A percentile compares a stretch with the other conserved stretches of the same genome.
phyloP scores from a whole-genome alignment of 1,139 yeast species.

The Entelexis sorbosivorans region DNA sequence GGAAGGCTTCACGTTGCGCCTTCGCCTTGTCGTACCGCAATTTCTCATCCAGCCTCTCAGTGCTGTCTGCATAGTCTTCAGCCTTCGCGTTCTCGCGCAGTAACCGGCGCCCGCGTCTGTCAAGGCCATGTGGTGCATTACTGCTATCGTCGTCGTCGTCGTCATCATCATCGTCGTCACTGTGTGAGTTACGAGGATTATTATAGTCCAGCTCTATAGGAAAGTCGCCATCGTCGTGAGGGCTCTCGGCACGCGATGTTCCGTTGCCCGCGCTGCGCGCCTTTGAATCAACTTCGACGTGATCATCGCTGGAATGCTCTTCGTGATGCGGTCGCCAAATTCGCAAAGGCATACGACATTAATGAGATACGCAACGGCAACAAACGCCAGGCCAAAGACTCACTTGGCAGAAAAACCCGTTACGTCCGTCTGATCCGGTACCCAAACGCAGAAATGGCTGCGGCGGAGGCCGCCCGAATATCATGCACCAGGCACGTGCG shows the following conservation, averaged over 20 bases:
- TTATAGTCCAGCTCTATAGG: background rate
- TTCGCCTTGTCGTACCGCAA: background rate
- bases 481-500: too few relatives aligned
- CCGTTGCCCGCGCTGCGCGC: too few relatives aligned
- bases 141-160: background rate
- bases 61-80: background rate
- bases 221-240: too few relatives aligned
- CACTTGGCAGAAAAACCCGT: background rate
- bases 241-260: too few relatives aligned
- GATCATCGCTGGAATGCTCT: background rate
- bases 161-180: background rate
- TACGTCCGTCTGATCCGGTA: background rate
- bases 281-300: too few relatives aligned
- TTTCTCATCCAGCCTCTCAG: background rate
- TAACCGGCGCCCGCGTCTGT: background rate
- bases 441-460: background rate
- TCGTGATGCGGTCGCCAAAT: background rate
- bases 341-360: background rate
- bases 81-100: background rate
- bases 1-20: slow-evolving; percentile 1
- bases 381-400: too few relatives aligned
- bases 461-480: too few relatives aligned
- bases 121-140: background rate
- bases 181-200: background rate
- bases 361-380: background rate